These are phyloP conservation scores for Penicillium sp. DNA, from an alignment of 2,329 filamentous ascomycete species.

Conservation along the genomic window DNA sequence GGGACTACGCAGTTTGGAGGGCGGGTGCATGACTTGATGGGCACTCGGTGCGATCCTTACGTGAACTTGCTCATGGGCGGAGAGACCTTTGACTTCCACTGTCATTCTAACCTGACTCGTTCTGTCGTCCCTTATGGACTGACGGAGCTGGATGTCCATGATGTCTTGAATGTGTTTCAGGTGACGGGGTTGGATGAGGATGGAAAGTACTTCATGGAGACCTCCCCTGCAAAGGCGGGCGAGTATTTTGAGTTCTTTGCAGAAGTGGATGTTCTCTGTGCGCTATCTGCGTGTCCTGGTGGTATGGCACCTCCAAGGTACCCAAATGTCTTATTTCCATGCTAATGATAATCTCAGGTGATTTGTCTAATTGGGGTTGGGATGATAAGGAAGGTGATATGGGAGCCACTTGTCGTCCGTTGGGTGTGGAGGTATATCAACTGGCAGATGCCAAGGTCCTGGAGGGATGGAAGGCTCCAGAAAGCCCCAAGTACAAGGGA, in stretches of 20 bases:
- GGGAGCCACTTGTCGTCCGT: conserved; percentile 68
- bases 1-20: conserved; percentile 55
- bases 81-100: conserved; percentile 75
- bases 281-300: conserved; percentile 69
- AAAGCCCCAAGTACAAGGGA: conserved; percentile 61
- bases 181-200: conserved; percentile 72
- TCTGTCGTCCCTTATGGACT: conserved; percentile 68
- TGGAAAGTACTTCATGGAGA: conserved; percentile 71
- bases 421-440: conserved; percentile 70
- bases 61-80: conserved; percentile 71
- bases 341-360: conserved; percentile 45
- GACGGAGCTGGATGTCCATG: conserved; percentile 72
- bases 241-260: conserved; percentile 73
- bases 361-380: conserved; percentile 79
- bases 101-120: conserved; percentile 75
- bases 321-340: neutral
- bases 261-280: conserved; percentile 70
- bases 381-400: conserved; percentile 57
- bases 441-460: conserved; percentile 56
- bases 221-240: conserved; percentile 45
- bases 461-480: conserved; percentile 61
- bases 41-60: conserved; percentile 81
- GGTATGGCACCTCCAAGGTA: conserved; percentile 35
- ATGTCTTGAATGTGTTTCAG: conserved; percentile 84
- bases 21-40: conserved; percentile 72